Base-by-base conservation (phyloP, 805 yeast genomes). In the Lachancea nothofagi region DNA sequence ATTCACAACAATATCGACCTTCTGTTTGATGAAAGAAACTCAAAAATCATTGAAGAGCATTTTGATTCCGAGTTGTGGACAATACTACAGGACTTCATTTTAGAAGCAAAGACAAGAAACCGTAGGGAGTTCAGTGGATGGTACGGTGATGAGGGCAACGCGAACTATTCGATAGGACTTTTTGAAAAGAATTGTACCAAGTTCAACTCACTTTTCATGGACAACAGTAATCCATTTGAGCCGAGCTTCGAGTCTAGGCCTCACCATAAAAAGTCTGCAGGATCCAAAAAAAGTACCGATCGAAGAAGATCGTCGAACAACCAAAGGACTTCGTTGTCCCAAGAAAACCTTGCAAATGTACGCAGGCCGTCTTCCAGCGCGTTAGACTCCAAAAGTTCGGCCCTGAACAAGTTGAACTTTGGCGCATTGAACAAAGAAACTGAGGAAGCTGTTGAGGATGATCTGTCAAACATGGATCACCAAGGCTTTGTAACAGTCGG, bases 1-100 rank as follows among this genome's bases (percentile, higher is more conserved):
- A 66, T 85, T 9, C 77, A 74, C 47, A 70, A 74, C 46, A 85
- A 86, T 54, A 61, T 83, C 40, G 87, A 79, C 22, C 53, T 76
- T 3, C 51, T 84, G 12, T 62, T 87, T 24, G 72, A 77, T 38
- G 80, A 78, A 17, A 60, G 61, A 1, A 66, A 67, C 39, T 43
- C 57, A 1, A 61, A 63, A 7, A 42, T 68, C 23, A 46, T 71
- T 1, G 53, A 54, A 7, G 56, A 59, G 3, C 48, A 55, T 38
- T 49, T 54, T 23, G 46, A 46, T 24, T 38, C 42, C 1, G 36
- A 41, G 3, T 29, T 50, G 14, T 61, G 66, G 66, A 12, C 38
- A 5, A 33, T 32, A 2, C 8, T 61, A 5, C 62, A 61, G 35
- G 31, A 21, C 4, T 34, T 37, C 24, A 31, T 53, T 8, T 32